A percentile compares a stretch with the other conserved stretches of the same genome.
Evolutionary conservation across 106 monocot genomes (phyloP).

Genomic region (Dioscorea zingiberensis): DNA sequence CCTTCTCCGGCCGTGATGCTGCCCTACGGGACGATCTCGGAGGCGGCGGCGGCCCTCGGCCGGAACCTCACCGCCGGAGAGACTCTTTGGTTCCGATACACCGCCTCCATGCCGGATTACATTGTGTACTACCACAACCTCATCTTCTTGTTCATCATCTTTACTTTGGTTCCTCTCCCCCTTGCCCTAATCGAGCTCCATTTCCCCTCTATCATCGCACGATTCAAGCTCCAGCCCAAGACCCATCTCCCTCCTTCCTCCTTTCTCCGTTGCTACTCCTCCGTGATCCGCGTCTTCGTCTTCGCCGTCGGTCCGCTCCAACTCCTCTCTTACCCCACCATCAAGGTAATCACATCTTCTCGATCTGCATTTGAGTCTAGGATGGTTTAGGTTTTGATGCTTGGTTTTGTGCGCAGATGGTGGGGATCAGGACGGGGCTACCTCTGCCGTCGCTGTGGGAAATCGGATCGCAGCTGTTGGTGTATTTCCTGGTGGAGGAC

Average conservation of each 20-base stretch:
- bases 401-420: constrained; percentile 29
- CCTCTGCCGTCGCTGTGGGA: constrained; percentile 69
- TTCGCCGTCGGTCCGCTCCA: constrained; percentile 72
- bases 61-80: constrained; percentile 56
- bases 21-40: constrained; percentile 47
- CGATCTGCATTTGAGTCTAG: background rate
- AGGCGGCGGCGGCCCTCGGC: constrained; percentile 72
- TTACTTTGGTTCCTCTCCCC: constrained; percentile 77
- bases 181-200: constrained; percentile 71
- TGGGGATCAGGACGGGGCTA: constrained; percentile 76
- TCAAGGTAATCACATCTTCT: constrained; percentile 53
- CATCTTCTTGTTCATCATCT: constrained; percentile 64
- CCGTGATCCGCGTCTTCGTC: constrained; percentile 59
- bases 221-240: constrained; percentile 93
- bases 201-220: constrained; percentile 15
- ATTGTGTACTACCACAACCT: constrained; percentile 74
- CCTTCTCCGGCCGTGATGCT: constrained; percentile 33
- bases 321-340: constrained; percentile 63
- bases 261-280: constrained; percentile 63
- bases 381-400: background rate
- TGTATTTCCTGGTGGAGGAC: constrained; percentile 89
- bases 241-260: constrained; percentile 25
- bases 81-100: constrained; percentile 71
- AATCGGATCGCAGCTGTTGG: constrained; percentile 48
- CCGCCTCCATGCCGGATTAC: constrained; percentile 60